phyloP scores from a whole-genome alignment of 768 basidiomycete genomes.

The Leccinum disarticulatum region DNA sequence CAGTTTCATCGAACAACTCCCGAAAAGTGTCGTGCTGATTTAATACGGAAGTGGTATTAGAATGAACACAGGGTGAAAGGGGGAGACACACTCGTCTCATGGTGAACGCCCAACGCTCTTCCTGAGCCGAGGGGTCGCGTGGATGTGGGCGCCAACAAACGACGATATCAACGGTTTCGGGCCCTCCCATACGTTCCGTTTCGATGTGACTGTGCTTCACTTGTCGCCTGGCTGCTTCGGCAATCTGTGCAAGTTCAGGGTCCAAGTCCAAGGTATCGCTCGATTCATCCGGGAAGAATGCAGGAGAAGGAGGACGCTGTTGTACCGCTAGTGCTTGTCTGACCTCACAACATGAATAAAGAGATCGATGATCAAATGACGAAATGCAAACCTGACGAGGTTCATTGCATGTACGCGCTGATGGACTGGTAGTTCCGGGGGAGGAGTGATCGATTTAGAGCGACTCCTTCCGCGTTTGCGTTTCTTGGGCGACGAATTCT shows the following conservation, averaged over 20 bases:
- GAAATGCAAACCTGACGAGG: conserved; percentile 53
- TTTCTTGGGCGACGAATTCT: conserved; percentile 34
- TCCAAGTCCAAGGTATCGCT: conserved; percentile 51
- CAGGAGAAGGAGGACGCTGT: conserved; percentile 50
- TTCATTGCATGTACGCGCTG: conserved; percentile 57
- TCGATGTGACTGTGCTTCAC: conserved; percentile 24
- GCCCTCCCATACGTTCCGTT: conserved; percentile 32
- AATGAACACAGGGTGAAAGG: background rate
- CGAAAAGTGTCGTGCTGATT: conserved; percentile 64
- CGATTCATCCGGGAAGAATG: conserved; percentile 41
- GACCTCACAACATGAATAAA: conserved; percentile 6
- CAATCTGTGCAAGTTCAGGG: conserved; percentile 64
- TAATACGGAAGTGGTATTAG: background rate
- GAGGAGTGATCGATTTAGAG: conserved; percentile 75
- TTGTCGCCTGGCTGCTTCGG: conserved; percentile 37
- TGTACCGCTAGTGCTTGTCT: conserved; percentile 49
- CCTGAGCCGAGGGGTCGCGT: conserved; percentile 38
- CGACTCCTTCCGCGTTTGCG: conserved; percentile 54
- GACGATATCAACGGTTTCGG: conserved; percentile 45
- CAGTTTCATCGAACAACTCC: conserved; percentile 61
- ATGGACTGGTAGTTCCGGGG: conserved; percentile 56
- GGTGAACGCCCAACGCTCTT: conserved; percentile 49
- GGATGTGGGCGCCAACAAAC: conserved; percentile 73
- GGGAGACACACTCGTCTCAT: conserved; percentile 54
- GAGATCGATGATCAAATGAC: background rate